Evolutionary conservation across 2,329 filamentous ascomycete genomes (phyloP), one percentile per base, ranked within the genome.

Genomic region (Gaeumannomyces tritici): DNA sequence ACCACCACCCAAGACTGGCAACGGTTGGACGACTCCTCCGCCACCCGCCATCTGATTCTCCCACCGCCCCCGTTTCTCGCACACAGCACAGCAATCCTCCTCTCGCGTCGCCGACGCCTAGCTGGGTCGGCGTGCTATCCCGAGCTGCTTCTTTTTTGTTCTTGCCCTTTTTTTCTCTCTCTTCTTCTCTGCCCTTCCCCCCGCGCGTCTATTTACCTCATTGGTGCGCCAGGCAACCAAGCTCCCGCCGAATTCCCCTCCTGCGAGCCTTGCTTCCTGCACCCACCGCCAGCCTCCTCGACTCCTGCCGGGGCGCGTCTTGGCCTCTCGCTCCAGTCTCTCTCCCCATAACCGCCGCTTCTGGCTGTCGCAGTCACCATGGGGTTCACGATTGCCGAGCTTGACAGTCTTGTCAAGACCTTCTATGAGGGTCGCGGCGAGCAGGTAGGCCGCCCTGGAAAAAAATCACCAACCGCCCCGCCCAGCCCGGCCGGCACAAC

Each of bases 351-450:
- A 42, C 29, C 51, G 26, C 54, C 42, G 57, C 28, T 24, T 21
- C 57, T 24, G 29, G 18, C 42, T 24, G 31, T 27, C 27, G 60
- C 60, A 27, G 35, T 42, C 69, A 79, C 74, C 76, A 88, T 88
- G 86, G 80, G 85, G 75, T 80, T 85, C 74, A 81, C 89, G 72
- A 93, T 99, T 77, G 87, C 89, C 77, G 95, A 99, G 86, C 87
- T 99, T 81, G 95, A 99, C 85, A 88, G 83, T 77, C 95, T 92
- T 69, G 93, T 98, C 83, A 93, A 90, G 76, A 87, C 91, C 80
- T 98, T 99, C 79, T 99, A 96, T 74, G 93, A 98, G 80, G 93
- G 93, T 75, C 90, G 93, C 76, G 95, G 95, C 71, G 91, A 97
- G 65, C 85, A 92, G 82, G 92, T 96, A 82, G 71, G 51, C 59